A percentile compares a stretch with the other conserved stretches of the same genome.
phyloP scores from a whole-genome alignment of 331 rosid species.

The Quercus lobata region DNA sequence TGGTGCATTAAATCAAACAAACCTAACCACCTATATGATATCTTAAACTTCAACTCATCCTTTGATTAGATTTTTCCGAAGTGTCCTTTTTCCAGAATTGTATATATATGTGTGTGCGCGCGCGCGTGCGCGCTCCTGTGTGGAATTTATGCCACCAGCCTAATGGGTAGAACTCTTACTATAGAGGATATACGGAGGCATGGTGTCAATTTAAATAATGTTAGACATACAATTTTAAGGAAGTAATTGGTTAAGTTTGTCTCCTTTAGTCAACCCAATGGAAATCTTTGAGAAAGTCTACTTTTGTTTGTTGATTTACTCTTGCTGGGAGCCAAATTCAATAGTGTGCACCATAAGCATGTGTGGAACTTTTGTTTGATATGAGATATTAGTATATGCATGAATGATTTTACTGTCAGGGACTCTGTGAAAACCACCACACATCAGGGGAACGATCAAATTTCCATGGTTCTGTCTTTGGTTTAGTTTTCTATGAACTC shows the following conservation, averaged over 20 bases:
- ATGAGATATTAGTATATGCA: constrained; percentile 16
- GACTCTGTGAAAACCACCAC: constrained; percentile 29
- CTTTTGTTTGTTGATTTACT: background rate
- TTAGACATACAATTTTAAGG: background rate
- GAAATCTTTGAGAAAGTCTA: too few species aligned
- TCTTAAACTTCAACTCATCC: too few species aligned
- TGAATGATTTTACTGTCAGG: constrained; percentile 44
- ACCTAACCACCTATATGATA: too few species aligned
- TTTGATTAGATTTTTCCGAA: background rate
- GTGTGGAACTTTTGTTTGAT: constrained; percentile 12
- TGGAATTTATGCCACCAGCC: background rate
- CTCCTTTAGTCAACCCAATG: too few species aligned
- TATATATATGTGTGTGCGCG: too few species aligned
- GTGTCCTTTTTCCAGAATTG: background rate
- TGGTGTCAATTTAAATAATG: background rate
- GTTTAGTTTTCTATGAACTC: constrained; percentile 21
- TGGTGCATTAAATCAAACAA: too few species aligned
- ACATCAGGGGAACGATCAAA: constrained; percentile 39
- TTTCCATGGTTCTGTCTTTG: constrained; percentile 26
- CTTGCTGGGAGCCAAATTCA: background rate
- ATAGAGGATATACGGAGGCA: background rate
- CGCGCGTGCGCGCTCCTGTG: too few species aligned
- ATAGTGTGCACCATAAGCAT: background rate
- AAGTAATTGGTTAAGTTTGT: too few species aligned
- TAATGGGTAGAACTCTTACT: background rate